Conservation (phyloP, 176 grass and related monocot species). For the Rhynchospora tenuis region DNA sequence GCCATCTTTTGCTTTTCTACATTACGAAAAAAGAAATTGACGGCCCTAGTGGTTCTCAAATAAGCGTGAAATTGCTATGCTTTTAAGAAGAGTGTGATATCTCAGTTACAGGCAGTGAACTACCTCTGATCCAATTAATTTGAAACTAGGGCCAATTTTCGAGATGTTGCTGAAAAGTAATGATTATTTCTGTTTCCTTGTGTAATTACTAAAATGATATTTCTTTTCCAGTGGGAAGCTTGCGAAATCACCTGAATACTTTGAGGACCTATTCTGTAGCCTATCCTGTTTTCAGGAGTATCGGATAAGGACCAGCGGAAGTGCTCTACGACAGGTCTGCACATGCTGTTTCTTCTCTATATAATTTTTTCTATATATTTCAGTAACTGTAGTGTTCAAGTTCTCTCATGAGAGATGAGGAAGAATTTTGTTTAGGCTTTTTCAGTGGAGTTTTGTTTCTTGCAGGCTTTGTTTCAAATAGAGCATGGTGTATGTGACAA, state of each 20-base stretch:
- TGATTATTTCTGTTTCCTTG: background rate
- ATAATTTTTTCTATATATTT: slow-evolving; percentile 12
- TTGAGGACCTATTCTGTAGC: slow-evolving; percentile 92
- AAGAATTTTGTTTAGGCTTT: background rate
- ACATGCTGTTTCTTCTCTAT: background rate
- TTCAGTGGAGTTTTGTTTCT: background rate
- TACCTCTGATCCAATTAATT: background rate
- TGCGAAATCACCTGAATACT: slow-evolving; percentile 92
- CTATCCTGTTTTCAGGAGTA: slow-evolving; percentile 72
- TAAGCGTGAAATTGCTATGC: background rate
- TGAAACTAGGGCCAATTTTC: background rate
- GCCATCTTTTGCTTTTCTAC: background rate
- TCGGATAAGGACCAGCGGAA: slow-evolving; percentile 63
- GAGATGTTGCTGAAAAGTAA: background rate
- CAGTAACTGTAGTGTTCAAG: background rate
- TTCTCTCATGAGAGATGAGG: background rate
- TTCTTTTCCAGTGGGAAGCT: slow-evolving; percentile 54
- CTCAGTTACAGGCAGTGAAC: background rate
- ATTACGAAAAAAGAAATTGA: background rate
- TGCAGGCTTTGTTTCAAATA: slow-evolving; percentile 81
- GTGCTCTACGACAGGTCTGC: slow-evolving; percentile 64
- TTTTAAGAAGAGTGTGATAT: background rate
- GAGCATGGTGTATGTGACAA: slow-evolving; percentile 61
- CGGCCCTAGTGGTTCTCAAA: background rate
- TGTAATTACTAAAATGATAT: background rate